Evolutionary conservation across 139 green algal species (phyloP), one percentile per base, ranked within the genome.

Genomic region (Trebouxia sp.): DNA sequence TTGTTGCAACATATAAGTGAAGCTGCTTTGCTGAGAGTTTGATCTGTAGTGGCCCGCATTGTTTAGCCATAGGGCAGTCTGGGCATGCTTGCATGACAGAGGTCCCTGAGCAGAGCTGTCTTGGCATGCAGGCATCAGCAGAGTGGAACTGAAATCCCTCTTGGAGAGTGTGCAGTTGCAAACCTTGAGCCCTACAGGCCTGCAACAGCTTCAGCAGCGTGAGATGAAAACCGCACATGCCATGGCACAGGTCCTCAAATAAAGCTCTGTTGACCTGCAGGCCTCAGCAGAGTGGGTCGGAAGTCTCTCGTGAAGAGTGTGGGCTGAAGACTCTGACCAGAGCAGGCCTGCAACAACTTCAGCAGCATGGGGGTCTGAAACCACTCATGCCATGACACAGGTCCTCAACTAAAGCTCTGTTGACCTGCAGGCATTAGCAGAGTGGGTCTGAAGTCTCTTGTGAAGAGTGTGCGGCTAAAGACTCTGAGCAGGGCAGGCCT

Each of bases 171-270:
- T 95, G 22, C n/a, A 89, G 38, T 84, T 90, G 69, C 84, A 92
- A 83, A 82, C 77, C 39, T 78, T 90, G 65, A 55, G 69, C 32
- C 78, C 88, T 9, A 82, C 85, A 0, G 92, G 85, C 14, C 85
- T 95, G 80, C 92, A 95, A 89, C 93, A 97, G 88, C 80, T 97
- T 43, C 93, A 97, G 82, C 84, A 53, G 3, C 3, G n/a, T n/a
- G n/a, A n/a, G n/a, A n/a, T n/a, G n/a, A n/a, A n/a, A n/a, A n/a
- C n/a, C n/a, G n/a, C n/a, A n/a, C n/a, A n/a, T n/a, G n/a, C n/a
- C n/a, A n/a, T n/a, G n/a, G n/a, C n/a, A n/a, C n/a, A n/a, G n/a
- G n/a, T n/a, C n/a, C n/a, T n/a, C n/a, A n/a, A n/a, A n/a, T n/a
- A n/a, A n/a, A n/a, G n/a, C n/a, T n/a, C n/a, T n/a, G n/a, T n/a